Base-by-base conservation (phyloP, 306 rosid species). In the Rubus idaeus region DNA sequence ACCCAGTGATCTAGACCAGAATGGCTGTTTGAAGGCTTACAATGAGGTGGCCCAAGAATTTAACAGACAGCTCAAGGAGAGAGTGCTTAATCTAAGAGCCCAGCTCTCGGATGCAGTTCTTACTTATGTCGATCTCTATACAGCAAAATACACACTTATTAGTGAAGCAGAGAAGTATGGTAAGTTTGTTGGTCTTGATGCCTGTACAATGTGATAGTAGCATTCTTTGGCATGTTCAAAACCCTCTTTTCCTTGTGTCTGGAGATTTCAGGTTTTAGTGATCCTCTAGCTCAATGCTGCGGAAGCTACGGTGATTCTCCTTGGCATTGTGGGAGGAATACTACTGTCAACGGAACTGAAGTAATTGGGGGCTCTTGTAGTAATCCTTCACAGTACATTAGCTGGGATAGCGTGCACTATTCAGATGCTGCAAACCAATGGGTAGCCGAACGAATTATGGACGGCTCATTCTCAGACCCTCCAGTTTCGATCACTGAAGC, bases 341-440 rank as follows among this genome's bases (percentile, higher is more conserved):
- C 65, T 50, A 18, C 45, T 50, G 78, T 71, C 57, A 67, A 85
- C 39, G 83, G 83, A 45, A 75, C 58, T 63, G 74, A 66, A 50
- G 65, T 80, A 11, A 52, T 21, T 77, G 87, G 77, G 23, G 58
- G 5, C 12, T 40, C 75, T 12, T 81, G 81, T 51, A 37, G 44
- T n/a, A 64, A 84, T 53, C 76, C 85, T 55, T 56, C 77, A 12
- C 11, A 56, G 41, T 64, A 46, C 75, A 79, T 79, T 5, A 83
- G 51, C 55, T 79, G 83, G 83, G 83, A 78, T 21, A 65, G 71
- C 10, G 49, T 79, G 55, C 86, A 79, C 74, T 75, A 79, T 41
- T 44, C 83, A 3, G 74, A 78, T 18, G 80, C 86, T 30, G 86
- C 86, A 52, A 83, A 70, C 35, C 46, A 70, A 30, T 79, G 80